Conservation (phyloP, 495 filamentous ascomycete genomes). For the Lindgomyces ingoldianus region DNA sequence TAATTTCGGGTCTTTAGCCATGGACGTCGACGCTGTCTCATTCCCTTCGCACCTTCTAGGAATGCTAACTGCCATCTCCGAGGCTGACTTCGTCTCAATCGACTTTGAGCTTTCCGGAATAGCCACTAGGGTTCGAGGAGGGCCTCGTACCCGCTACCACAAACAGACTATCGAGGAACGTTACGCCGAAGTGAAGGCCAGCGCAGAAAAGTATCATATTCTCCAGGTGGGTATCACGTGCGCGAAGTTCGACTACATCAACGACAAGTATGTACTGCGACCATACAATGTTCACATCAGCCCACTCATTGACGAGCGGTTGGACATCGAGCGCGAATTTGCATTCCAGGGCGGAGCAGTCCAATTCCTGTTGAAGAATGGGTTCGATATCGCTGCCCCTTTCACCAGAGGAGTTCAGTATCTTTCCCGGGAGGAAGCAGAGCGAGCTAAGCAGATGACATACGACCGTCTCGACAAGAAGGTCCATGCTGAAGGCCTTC, state of each 20-base stretch:
- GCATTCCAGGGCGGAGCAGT: slow-evolving; percentile 58
- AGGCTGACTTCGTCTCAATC: slow-evolving; percentile 66
- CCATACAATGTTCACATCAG: slow-evolving; percentile 72
- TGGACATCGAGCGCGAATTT: slow-evolving; percentile 59
- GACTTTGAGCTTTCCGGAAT: slow-evolving; percentile 82
- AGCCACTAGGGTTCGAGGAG: slow-evolving; percentile 35
- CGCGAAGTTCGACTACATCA: slow-evolving; percentile 55
- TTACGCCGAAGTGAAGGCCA: slow-evolving; percentile 65
- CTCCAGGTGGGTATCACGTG: slow-evolving; percentile 77
- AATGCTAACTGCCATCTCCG: slow-evolving; percentile 61
- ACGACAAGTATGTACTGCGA: slow-evolving; percentile 59
- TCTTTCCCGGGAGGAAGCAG: slow-evolving; percentile 66
- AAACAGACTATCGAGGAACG: slow-evolving; percentile 58
- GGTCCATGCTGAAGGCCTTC: slow-evolving; percentile 48
- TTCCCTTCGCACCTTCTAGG: slow-evolving; percentile 60
- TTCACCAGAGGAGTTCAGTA: slow-evolving; percentile 67
- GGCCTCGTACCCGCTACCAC: slow-evolving; percentile 5
- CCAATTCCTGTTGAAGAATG: slow-evolving; percentile 62
- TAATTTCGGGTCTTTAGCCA: slow-evolving; percentile 42
- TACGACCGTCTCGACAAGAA: slow-evolving; percentile 44
- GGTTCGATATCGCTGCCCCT: slow-evolving; percentile 62
- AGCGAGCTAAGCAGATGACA: slow-evolving; percentile 46
- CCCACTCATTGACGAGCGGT: slow-evolving; percentile 51
- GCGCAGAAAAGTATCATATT: slow-evolving; percentile 70
- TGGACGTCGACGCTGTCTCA: slow-evolving; percentile 63